Conservation (phyloP, 2,329 filamentous ascomycete genomes). For the Beauveria varroae region DNA sequence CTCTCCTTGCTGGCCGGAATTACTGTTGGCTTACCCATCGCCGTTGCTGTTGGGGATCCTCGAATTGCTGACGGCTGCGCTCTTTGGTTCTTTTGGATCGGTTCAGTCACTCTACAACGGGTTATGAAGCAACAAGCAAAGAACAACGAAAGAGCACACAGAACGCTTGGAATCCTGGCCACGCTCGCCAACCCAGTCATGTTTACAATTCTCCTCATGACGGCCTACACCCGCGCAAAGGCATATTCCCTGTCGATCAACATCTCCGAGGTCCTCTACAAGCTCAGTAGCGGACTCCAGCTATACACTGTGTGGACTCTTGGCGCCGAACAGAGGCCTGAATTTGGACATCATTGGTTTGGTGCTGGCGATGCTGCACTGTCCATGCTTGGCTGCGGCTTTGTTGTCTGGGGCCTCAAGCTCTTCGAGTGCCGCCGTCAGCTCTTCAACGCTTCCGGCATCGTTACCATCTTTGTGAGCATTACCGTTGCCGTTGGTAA, state of each 20-base stretch:
- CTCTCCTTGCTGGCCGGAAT: conserved; percentile 26
- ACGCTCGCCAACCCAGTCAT: conserved; percentile 42
- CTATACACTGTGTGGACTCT: conserved; percentile 29
- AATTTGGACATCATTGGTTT: conserved; percentile 23
- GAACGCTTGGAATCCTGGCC: conserved; percentile 19
- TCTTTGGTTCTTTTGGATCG: conserved; percentile 43
- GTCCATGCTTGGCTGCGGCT: conserved; percentile 42
- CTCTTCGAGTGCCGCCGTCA: conserved; percentile 42
- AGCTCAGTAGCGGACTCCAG: conserved; percentile 27
- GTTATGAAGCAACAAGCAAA: conserved; percentile 22
- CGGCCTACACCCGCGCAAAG: conserved; percentile 35
- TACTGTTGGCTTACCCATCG: conserved; percentile 34
- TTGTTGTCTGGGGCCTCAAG: conserved; percentile 47
- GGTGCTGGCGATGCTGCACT: conserved; percentile 42
- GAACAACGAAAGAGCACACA: background rate
- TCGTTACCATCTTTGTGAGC: conserved; percentile 31
- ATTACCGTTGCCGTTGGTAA: conserved; percentile 32
- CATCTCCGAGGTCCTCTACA: conserved; percentile 22
- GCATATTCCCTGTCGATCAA: conserved; percentile 22
- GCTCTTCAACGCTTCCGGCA: conserved; percentile 35
- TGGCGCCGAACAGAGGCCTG: conserved; percentile 9
- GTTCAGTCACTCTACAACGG: conserved; percentile 30
- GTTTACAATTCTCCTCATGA: conserved; percentile 36
- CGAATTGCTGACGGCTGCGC: conserved; percentile 38
- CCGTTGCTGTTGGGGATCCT: conserved; percentile 24